Percentiles rank a stretch among this genome's conserved stretches.
These are phyloP conservation scores for Lophiostoma macrostomum DNA, from an alignment of 495 filamentous ascomycete species.

Conservation along the genomic window DNA sequence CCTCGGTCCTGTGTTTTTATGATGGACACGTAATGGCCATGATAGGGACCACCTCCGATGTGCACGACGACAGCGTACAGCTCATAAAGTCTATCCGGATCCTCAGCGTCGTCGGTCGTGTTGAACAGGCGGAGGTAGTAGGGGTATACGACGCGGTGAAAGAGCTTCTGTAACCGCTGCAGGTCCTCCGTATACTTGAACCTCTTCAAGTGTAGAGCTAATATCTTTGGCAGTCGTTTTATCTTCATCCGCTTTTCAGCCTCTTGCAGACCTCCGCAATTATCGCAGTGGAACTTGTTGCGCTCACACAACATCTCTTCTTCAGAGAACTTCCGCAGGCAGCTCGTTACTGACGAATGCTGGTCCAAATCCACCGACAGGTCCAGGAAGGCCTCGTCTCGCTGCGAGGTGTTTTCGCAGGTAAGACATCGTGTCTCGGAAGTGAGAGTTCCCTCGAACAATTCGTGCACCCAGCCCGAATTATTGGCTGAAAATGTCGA, in stretches of 20 bases:
- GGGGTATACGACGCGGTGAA: constrained; percentile 94
- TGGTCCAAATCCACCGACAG: constrained; percentile 94
- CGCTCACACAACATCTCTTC: constrained; percentile 98
- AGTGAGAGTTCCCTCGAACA: constrained; percentile 91
- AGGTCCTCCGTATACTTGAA: constrained; percentile 98
- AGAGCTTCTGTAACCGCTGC: constrained; percentile 89
- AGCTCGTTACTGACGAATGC: constrained; percentile 94
- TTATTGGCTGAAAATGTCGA: constrained; percentile 22
- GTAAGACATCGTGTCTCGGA: constrained; percentile 97
- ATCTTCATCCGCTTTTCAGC: constrained; percentile 99
- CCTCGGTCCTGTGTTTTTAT: constrained; percentile 96
- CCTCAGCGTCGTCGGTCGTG: constrained; percentile 94
- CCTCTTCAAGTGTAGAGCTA: constrained; percentile 89
- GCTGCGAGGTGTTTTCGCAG: constrained; percentile 90
- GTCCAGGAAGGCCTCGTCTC: constrained; percentile 93
- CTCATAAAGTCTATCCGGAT: constrained; percentile 92
- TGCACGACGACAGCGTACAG: constrained; percentile 98
- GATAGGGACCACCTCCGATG: constrained; percentile 96
- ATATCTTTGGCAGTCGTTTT: constrained; percentile 84
- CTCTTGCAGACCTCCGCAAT: constrained; percentile 93
- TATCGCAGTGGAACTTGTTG: constrained; percentile 98
- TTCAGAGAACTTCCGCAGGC: constrained; percentile 89
- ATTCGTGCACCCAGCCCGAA: constrained; percentile 85
- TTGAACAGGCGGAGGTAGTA: constrained; percentile 97
- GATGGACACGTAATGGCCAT: constrained; percentile 95